Evolutionary conservation across 2,329 filamentous ascomycete species (phyloP), one percentile per base, ranked within the genome.

Genomic region (Lecanosticta acicola): DNA sequence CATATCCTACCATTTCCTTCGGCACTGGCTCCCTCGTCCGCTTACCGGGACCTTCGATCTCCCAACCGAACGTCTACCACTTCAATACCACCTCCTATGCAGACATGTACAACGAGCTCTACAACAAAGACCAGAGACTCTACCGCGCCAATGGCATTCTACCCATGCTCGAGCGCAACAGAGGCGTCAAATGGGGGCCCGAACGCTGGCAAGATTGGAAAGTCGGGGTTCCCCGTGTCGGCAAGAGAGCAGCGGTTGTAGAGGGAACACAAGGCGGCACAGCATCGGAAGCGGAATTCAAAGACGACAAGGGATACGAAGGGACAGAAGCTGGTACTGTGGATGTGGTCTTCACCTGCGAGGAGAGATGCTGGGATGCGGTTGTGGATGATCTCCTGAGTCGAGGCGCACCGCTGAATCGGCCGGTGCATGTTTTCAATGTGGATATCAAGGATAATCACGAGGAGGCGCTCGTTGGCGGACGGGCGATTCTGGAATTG

Each of bases 191-290:
- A 72, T 94, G 85, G 81, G 90, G 88, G 0, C 93, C 93, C 0
- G 93, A 98, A 69, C 81, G 93, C 48, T 98, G 94, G 85, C 93
- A 98, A 69, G 93, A 98, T 68, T 98, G 93, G 93, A 80, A 86
- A 39, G 77, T 94, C 1, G 93, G 93, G 2, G 77, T 87, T 50
- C 90, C 93, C 20, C 79, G 91, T 21, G 71, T 93, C 9, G 84
- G 91, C 33, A 83, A 89, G 41, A 46, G 63, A 13, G 32, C 24
- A 14, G 32, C 39, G 18, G 41, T 41, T 7, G 26, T 43, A 14
- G 39, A 24, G 16, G 35, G 37, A 14, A 39, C 39, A 32, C 20
- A 32, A n/a, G 39, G 26, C 9, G 49, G 41, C 1, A 54, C 40
- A 7, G 46, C 11, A 2, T 36, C 29, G 10, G 56, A 62, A 8